Evolutionary conservation across 1,284 basidiomycete genomes (phyloP), one percentile per base, ranked within the genome.

Genomic region (Fomitiporia mediterranea): DNA sequence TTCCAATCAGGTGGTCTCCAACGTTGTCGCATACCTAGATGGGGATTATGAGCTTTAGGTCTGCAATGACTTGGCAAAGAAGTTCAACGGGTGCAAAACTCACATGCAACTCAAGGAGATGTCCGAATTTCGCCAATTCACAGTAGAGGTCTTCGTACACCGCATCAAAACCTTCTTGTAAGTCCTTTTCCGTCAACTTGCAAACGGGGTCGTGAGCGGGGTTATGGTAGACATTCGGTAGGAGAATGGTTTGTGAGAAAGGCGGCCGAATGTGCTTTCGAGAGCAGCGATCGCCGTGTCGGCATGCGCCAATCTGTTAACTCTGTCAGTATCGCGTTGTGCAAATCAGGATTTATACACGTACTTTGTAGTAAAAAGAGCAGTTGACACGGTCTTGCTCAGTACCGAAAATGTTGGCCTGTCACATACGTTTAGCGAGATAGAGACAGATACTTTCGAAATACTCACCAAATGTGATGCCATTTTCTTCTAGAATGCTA

Each of bases 181-280:
- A 76, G 68, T 98, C 92, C 69, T 89, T 82, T 66, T 89, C 84
- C 17, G 84, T 82, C 66, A 97, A 75, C 72, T 90, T 85, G 82
- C 91, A 86, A 66, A 94, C 82, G 38, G 93, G 91, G 67, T 94
- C 89, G 65, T 96, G 91, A 1, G 90, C 89, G 1, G 97, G 97
- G 72, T 99, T 99, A 71, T 98, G 94, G 72, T 98, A 99, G 50
- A 99, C 94, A 67, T 99, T 99, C n/a, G 94, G 93, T 17, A 99
- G 81, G 21, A 99, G 80, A 40, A 99, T 94, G 2, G 97, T 99
- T 67, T 98, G 95, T 1, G 94, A 98, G 73, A 96, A 98, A 2
- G 93, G 89, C 1, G 97, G 97, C 66, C 91, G 88, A 70, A 98
- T 98, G 74, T 99, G 97, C 71, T 99, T 98, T 66, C 97, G 82